phyloP scores from a whole-genome alignment of 257 asterid genomes.

The Solanum paucissectum region DNA sequence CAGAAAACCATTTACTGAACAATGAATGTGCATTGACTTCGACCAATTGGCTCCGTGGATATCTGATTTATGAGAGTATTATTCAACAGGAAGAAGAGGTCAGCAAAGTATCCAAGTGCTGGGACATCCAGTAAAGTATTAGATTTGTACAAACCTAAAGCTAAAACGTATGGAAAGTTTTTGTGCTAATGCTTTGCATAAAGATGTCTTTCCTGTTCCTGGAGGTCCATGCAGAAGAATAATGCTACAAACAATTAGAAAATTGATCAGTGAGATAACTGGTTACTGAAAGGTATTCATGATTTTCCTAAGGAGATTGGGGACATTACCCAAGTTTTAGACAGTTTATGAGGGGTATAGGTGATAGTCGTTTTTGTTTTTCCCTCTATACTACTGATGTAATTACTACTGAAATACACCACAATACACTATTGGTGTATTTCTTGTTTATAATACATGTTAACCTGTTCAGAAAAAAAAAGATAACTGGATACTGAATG shows the following conservation, averaged over 20 bases:
- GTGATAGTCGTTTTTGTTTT: not conserved
- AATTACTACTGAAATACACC: not conserved
- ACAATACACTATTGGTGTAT: not conserved
- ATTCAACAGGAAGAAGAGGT: not conserved
- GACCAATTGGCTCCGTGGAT: constrained; percentile 76
- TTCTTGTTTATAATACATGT: not conserved
- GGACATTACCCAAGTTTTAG: not conserved
- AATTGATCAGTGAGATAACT: constrained; percentile 7
- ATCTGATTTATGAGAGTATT: constrained; percentile 33
- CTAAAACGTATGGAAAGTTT: constrained; percentile 82
- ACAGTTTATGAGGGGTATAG: not conserved
- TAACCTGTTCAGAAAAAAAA: not conserved
- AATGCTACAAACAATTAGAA: constrained; percentile 47
- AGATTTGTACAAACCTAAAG: constrained; percentile 42
- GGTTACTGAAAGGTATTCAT: not conserved
- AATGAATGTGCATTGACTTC: constrained; percentile 98
- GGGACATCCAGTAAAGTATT: not conserved
- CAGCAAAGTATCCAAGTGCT: not conserved
- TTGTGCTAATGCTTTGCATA: constrained; percentile 96
- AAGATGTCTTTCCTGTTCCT: constrained; percentile 98
- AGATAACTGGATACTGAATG: not conserved
- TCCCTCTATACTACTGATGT: not conserved
- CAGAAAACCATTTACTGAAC: constrained; percentile 99
- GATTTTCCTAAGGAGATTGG: not conserved
- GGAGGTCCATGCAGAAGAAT: constrained; percentile 99